A percentile compares a stretch with the other conserved stretches of the same genome.
phyloP scores from a whole-genome alignment of 805 yeast genomes.

The Yarrowia porcina region DNA sequence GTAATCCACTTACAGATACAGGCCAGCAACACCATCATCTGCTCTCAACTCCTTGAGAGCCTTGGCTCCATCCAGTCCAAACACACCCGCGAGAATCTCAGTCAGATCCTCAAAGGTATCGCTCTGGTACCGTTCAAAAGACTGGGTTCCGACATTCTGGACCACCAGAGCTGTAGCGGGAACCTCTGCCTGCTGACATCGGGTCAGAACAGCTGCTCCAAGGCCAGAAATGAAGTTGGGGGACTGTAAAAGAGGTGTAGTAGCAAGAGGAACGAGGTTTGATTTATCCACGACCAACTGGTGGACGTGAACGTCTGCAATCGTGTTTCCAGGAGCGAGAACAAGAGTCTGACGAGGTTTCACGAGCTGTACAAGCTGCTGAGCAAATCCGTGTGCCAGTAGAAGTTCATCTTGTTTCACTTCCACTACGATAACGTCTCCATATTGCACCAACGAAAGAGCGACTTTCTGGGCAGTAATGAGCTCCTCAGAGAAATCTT shows the following conservation, averaged over 20 bases:
- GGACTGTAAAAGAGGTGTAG: not conserved
- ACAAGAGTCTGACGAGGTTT: not conserved
- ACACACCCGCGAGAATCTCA: not conserved
- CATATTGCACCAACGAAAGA: not conserved
- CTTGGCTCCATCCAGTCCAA: not conserved
- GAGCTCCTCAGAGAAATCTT: not conserved
- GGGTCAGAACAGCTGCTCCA: slow-evolving; percentile 36
- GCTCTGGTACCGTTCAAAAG: slow-evolving; percentile 32
- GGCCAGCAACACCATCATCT: not conserved
- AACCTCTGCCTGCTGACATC: slow-evolving; percentile 30
- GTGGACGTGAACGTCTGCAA: not conserved
- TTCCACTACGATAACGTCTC: not conserved
- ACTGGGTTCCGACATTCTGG: slow-evolving; percentile 37
- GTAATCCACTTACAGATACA: not conserved
- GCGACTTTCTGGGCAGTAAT: not conserved
- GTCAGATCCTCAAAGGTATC: slow-evolving; percentile 9
- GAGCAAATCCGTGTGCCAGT: slow-evolving; percentile 9
- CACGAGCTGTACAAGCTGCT: not conserved
- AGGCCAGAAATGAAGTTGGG: slow-evolving; percentile 35
- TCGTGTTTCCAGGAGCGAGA: slow-evolving; percentile 12
- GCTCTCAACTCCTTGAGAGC: not conserved
- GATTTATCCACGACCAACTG: not conserved
- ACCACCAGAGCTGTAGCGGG: slow-evolving; percentile 35
- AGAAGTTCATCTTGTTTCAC: slow-evolving; percentile 2
- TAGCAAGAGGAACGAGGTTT: not conserved